Conservation (phyloP, 1,284 basidiomycete species). For the Thecaphora thlaspeos region DNA sequence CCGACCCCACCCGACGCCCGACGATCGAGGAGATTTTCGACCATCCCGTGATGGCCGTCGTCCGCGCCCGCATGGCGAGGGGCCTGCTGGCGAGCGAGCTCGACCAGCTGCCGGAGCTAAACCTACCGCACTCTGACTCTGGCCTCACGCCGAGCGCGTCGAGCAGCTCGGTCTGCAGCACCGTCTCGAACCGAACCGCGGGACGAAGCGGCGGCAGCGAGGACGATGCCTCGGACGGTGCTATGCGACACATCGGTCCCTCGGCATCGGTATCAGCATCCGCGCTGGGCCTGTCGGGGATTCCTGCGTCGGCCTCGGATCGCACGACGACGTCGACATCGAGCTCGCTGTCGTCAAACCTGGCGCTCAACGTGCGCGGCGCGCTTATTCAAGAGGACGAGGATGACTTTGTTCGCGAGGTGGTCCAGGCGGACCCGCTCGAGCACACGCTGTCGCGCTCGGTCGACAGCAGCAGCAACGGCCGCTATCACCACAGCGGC, state of each 20-base stretch:
- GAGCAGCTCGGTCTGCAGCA: conserved; percentile 19
- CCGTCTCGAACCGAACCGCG: conserved; percentile 17
- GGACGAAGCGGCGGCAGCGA: conserved; percentile 7
- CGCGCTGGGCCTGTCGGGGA: conserved; percentile 21
- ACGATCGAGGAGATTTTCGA: conserved; percentile 39
- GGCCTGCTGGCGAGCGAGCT: conserved; percentile 46
- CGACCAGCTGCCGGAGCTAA: conserved; percentile 51
- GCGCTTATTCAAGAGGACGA: conserved; percentile 53
- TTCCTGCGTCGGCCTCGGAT: conserved; percentile 12
- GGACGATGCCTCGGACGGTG: too few species aligned
- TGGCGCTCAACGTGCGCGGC: conserved; percentile 44
- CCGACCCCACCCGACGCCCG: conserved; percentile 38
- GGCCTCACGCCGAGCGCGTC: conserved; percentile 18
- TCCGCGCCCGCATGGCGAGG: conserved; percentile 38
- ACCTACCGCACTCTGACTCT: conserved; percentile 15
- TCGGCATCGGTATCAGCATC: conserved; percentile 5
- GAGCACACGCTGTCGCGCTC: conserved; percentile 1
- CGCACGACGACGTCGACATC: conserved; percentile 18
- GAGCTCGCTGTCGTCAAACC: conserved; percentile 12
- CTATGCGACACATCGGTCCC: not conserved
- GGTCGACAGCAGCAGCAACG: conserved; percentile 22
- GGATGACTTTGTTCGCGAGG: conserved; percentile 45
- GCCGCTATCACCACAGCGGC: not conserved
- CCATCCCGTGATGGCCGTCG: conserved; percentile 38
- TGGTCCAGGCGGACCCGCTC: conserved; percentile 28